Percentiles rank a stretch among this genome's conserved stretches.
Evolutionary conservation across 2,329 filamentous ascomycete species (phyloP).

Genomic region (Pseudocercospora fuligena): DNA sequence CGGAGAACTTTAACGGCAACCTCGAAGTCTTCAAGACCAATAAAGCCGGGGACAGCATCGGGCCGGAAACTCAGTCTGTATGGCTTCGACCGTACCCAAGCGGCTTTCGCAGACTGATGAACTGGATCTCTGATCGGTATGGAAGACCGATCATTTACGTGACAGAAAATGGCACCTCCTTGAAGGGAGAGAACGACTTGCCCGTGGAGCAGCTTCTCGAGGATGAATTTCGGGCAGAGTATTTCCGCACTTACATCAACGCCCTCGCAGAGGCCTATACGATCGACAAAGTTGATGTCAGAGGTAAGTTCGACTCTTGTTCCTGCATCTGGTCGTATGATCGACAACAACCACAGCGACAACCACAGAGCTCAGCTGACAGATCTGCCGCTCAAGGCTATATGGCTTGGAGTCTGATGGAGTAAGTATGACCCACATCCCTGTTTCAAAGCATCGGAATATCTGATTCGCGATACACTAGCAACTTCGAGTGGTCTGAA

Average conservation of each 20-base stretch:
- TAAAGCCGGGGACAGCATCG: constrained; percentile 75
- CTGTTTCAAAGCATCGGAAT: constrained; percentile 8
- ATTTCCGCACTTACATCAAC: constrained; percentile 76
- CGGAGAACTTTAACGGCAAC: constrained; percentile 75
- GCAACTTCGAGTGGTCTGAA: constrained; percentile 78
- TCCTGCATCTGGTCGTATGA: constrained; percentile 18
- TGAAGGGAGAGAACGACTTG: constrained; percentile 82
- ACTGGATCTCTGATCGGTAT: constrained; percentile 79
- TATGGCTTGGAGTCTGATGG: constrained; percentile 20
- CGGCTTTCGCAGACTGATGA: constrained; percentile 77
- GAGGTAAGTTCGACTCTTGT: constrained; percentile 56
- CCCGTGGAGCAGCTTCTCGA: constrained; percentile 71
- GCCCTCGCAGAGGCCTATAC: constrained; percentile 75
- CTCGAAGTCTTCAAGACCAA: constrained; percentile 70
- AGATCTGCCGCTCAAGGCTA: constrained; percentile 9
- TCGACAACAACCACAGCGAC: neutral
- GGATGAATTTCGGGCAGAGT: constrained; percentile 80
- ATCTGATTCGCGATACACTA: constrained; percentile 37
- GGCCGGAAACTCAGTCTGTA: constrained; percentile 78
- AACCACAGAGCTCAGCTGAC: constrained; percentile 11
- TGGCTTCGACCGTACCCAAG: constrained; percentile 79
- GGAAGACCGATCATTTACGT: constrained; percentile 78
- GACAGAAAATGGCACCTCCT: constrained; percentile 84
- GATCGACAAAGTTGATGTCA: constrained; percentile 76
- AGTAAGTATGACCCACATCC: constrained; percentile 12